Conservation (phyloP, 768 basidiomycete species). For the Ramaria rubella region DNA sequence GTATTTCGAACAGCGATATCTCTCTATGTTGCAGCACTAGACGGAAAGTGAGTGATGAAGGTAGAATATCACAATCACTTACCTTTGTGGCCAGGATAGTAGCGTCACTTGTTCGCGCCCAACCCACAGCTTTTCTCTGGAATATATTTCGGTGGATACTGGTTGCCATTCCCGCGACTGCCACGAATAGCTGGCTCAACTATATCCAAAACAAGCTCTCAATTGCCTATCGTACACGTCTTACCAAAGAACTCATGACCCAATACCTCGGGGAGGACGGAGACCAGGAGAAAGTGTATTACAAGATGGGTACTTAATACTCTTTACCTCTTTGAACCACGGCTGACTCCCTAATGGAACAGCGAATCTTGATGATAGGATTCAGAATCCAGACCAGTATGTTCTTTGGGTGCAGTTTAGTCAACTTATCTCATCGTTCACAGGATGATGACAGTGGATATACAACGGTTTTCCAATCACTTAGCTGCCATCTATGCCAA, state of each 20-base stretch:
- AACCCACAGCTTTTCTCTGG: constrained; percentile 66
- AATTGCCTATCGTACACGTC: constrained; percentile 78
- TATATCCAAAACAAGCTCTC: constrained; percentile 92
- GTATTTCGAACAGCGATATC: constrained; percentile 88
- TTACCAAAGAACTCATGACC: constrained; percentile 76
- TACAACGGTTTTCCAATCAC: constrained; percentile 84
- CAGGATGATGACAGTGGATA: constrained; percentile 94
- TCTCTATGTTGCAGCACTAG: constrained; percentile 88
- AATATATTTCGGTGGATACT: constrained; percentile 88
- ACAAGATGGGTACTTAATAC: constrained; percentile 63
- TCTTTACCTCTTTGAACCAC: neutral
- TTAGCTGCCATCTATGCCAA: constrained; percentile 93
- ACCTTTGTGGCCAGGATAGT: constrained; percentile 60
- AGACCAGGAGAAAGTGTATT: constrained; percentile 82
- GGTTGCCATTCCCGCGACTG: constrained; percentile 89
- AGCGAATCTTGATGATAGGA: constrained; percentile 93
- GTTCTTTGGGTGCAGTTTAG: constrained; percentile 15
- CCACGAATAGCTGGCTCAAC: constrained; percentile 88
- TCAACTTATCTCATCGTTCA: constrained; percentile 9
- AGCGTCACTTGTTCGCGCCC: constrained; percentile 85
- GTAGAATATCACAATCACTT: neutral
- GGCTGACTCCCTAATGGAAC: constrained; percentile 4
- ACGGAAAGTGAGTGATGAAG: constrained; percentile 63
- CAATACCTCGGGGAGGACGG: constrained; percentile 75
- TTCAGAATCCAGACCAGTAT: constrained; percentile 93